These are phyloP conservation scores for Areca catechu DNA, from an alignment of 176 grass and related monocot genomes.

Conservation along the genomic window DNA sequence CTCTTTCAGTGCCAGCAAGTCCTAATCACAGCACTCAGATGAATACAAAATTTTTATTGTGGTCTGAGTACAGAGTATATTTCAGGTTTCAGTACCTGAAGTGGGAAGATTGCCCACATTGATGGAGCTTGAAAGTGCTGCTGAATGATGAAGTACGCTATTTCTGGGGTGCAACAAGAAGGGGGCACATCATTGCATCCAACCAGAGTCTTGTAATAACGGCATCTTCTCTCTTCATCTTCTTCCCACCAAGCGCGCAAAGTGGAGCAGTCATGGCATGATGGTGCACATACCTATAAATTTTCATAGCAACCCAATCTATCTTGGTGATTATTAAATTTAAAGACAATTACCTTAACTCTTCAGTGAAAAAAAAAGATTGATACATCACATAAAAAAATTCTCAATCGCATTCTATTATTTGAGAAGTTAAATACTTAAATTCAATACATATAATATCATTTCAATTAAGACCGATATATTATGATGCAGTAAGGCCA, in stretches of 20 bases:
- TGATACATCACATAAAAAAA: no score
- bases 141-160: constrained; percentile 72
- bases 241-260: constrained; percentile 98
- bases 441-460: no score
- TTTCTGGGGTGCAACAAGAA: constrained; percentile 64
- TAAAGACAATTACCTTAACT: background rate
- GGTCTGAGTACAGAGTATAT: background rate
- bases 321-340: background rate
- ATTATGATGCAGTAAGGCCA: no score
- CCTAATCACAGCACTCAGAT: constrained; percentile 36
- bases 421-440: no score
- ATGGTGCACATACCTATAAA: constrained; percentile 92
- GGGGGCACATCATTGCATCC: constrained; percentile 64
- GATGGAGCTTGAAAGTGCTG: constrained; percentile 81
- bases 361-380: no score
- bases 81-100: constrained; percentile 49
- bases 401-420: no score
- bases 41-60: constrained; percentile 2
- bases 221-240: constrained; percentile 64
- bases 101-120: constrained; percentile 98
- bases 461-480: no score
- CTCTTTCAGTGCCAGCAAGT: constrained; percentile 92
- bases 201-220: constrained; percentile 55
- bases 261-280: constrained; percentile 96
- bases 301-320: constrained; percentile 2